These are phyloP conservation scores for Lindgomyces ingoldianus DNA, from an alignment of 495 filamentous ascomycete genomes.

Conservation along the genomic window DNA sequence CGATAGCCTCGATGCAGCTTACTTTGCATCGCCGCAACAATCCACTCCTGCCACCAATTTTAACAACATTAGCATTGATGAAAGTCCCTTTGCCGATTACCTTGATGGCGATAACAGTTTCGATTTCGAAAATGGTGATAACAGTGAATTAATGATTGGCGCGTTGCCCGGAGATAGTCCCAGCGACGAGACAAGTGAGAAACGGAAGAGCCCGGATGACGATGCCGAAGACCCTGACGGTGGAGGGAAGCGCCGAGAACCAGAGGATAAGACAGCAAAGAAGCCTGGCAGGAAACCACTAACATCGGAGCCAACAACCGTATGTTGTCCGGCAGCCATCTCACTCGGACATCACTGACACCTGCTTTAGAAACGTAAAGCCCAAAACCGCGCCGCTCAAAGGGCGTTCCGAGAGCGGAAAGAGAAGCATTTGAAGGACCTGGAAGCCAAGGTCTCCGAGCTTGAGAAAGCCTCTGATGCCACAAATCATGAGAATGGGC, in stretches of 20 bases:
- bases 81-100: conserved; percentile 81
- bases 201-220: conserved; percentile 76
- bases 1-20: conserved; percentile 22
- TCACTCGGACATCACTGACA: conserved; percentile 48
- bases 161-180: conserved; percentile 63
- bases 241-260: conserved; percentile 77
- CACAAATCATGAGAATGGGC: conserved; percentile 81
- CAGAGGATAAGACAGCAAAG: conserved; percentile 76
- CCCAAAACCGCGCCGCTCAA: conserved; percentile 95
- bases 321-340: conserved; percentile 53
- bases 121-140: conserved; percentile 59
- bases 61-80: conserved; percentile 56
- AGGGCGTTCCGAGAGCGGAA: conserved; percentile 97
- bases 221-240: conserved; percentile 55
- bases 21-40: conserved; percentile 51
- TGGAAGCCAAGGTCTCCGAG: conserved; percentile 91
- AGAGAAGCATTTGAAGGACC: conserved; percentile 93
- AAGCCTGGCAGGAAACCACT: conserved; percentile 96
- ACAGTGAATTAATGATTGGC: conserved; percentile 68
- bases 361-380: conserved; percentile 90
- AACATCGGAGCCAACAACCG: conserved; percentile 91
- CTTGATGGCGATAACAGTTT: conserved; percentile 65
- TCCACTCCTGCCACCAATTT: conserved; percentile 49
- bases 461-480: conserved; percentile 84
- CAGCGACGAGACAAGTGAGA: conserved; percentile 72